Base-by-base conservation (phyloP, 1,139 yeast genomes). In the Saccharomycopsis hybrid region DNA sequence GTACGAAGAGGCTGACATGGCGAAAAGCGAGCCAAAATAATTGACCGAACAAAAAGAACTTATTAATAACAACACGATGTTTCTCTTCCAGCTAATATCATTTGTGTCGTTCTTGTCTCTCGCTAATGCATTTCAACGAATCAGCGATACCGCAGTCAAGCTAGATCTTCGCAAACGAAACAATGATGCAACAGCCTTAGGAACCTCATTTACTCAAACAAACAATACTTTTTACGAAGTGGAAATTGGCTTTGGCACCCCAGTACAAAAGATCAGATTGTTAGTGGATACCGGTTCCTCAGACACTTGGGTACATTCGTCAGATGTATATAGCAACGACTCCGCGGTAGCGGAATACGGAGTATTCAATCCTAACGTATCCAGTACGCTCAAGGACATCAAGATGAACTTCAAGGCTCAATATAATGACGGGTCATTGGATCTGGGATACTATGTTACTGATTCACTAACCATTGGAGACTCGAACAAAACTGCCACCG, bases 231-330 rank as follows among this genome's bases (percentile, higher is more conserved):
- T 32, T 40, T 49, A 49, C 43, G 37, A 45, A 9, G 52, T 46
- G 1, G 52, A 49, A 11, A 31, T 49, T 24, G 43, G 46, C 38
- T 42, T 47, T 30, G 50, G 50, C 18, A 41, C 46, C 5, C 47
- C 50, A 28, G 64, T 66, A 0, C 79, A 76, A 56, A 62, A 67
- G 11, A 68, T 80, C 39, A 67, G 66, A 5, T 74, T 78, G 2
- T 64, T 79, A 53, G 63, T 83, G 41, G 88, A 82, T 60, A 80
- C 88, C 2, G 88, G 88, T 0, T 80, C 85, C 2, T 71, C 84
- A 5, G 89, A 82, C 62, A 65, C 81, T 55, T 82, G 88, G 88
- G 76, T 81, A 32, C 62, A 60, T 44, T 56, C 58, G 11, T 38
- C 54, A 29, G 30, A 18, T 18, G 29, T 33, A 18, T 5, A 24